Conservation (phyloP, 768 basidiomycete species). For the Leccinum disarticulatum region DNA sequence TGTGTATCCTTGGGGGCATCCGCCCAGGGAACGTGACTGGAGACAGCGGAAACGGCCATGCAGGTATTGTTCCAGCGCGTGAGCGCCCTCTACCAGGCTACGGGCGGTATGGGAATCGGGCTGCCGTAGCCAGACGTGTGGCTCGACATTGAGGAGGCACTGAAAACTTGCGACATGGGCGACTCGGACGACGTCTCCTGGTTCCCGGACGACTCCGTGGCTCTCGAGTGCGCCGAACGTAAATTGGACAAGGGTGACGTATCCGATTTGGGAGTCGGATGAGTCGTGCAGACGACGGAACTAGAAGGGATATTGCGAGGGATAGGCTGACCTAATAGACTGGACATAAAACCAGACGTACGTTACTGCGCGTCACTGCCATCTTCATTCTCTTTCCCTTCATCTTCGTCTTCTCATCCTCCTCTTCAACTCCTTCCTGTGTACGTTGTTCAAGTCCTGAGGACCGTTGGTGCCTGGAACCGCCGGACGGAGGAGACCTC, state of each 20-base stretch:
- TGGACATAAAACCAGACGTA: slow-evolving; percentile 84
- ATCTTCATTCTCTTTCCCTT: slow-evolving; percentile 34
- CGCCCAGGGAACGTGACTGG: slow-evolving; percentile 33
- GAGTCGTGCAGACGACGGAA: slow-evolving; percentile 49
- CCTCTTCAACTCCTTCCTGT: slow-evolving; percentile 24
- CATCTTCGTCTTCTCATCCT: slow-evolving; percentile 3
- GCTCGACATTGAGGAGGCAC: slow-evolving; percentile 39
- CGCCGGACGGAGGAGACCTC: slow-evolving; percentile 27
- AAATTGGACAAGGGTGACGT: slow-evolving; percentile 39
- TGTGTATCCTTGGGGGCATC: slow-evolving; percentile 25
- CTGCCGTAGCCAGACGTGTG: slow-evolving; percentile 34
- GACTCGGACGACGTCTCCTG: slow-evolving; percentile 57
- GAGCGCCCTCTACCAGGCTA: slow-evolving; percentile 38
- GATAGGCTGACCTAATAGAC: slow-evolving; percentile 70
- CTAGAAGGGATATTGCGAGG: slow-evolving; percentile 69
- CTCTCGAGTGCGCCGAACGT: slow-evolving; percentile 40
- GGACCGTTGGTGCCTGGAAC: slow-evolving; percentile 30
- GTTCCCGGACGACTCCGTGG: slow-evolving; percentile 65
- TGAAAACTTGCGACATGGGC: slow-evolving; percentile 44
- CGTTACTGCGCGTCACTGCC: slow-evolving; percentile 58
- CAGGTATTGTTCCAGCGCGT: slow-evolving; percentile 41
- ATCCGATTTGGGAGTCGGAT: slow-evolving; percentile 37
- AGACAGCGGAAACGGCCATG: slow-evolving; percentile 37
- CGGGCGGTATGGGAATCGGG: slow-evolving; percentile 51
- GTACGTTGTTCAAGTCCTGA: slow-evolving; percentile 29